These are phyloP conservation scores for Hericium erinaceus DNA, from an alignment of 768 basidiomycete species.

Conservation along the genomic window DNA sequence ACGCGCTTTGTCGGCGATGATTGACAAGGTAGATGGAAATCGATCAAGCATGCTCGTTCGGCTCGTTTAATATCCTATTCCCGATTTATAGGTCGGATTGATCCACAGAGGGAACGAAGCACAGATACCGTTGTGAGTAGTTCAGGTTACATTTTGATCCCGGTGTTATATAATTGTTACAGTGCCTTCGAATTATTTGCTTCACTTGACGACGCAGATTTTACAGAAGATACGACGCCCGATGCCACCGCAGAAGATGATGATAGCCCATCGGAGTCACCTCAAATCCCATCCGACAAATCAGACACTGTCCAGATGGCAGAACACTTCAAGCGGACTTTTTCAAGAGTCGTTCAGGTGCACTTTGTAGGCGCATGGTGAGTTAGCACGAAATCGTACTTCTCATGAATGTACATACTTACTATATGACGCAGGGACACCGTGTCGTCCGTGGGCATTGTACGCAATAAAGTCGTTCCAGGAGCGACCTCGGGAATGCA, in stretches of 20 bases:
- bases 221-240: background rate
- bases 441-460: constrained; percentile 35
- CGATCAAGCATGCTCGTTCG: too few species aligned
- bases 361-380: constrained; percentile 32
- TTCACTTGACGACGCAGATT: background rate
- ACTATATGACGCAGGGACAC: constrained; percentile 29
- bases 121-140: constrained; percentile 30
- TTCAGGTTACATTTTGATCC: background rate
- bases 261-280: background rate
- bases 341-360: constrained; percentile 19
- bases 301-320: background rate
- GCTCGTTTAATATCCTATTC: too few species aligned
- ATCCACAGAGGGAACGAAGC: constrained; percentile 31
- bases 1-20: constrained; percentile 35
- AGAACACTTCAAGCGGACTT: background rate
- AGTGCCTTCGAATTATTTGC: constrained; percentile 29
- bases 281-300: too few species aligned
- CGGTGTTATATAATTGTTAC: too few species aligned
- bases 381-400: too few species aligned
- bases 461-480: constrained; percentile 24
- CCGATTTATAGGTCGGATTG: constrained; percentile 29
- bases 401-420: background rate
- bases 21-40: constrained; percentile 21
- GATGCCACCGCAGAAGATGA: background rate
- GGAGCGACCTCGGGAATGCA: constrained; percentile 20